Evolutionary conservation across 202 grass and related monocot genomes (phyloP).

Genomic region (Zizania palustris): DNA sequence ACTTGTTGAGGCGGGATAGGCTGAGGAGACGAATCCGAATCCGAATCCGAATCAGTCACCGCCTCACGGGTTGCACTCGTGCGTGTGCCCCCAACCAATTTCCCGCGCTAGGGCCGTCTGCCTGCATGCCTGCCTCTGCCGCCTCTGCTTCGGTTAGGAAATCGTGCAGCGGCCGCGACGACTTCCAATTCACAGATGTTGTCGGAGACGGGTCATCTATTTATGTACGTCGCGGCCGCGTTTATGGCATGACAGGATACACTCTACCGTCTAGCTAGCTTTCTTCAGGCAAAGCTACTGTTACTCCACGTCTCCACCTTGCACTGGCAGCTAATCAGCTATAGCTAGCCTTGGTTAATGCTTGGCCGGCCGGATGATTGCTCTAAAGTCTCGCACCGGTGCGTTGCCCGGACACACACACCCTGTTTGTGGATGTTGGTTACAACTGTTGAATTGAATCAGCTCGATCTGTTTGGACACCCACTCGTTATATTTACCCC

Average conservation of each 20-base stretch:
- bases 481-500: neutral
- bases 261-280: neutral
- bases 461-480: neutral
- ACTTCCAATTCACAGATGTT: slow-evolving; percentile 32
- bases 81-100: slow-evolving; percentile 31
- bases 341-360: neutral
- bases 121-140: no score
- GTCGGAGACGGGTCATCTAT: slow-evolving; percentile 35
- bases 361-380: neutral
- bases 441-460: neutral
- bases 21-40: neutral
- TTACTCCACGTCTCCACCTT: neutral
- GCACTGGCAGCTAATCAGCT: no score
- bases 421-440: neutral
- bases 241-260: neutral
- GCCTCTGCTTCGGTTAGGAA: slow-evolving; percentile 28
- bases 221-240: neutral
- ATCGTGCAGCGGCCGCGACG: slow-evolving; percentile 32
- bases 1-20: neutral
- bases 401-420: neutral
- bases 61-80: neutral
- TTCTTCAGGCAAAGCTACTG: neutral
- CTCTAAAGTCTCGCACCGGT: no score
- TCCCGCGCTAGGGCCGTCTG: neutral
- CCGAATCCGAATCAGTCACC: neutral